Conservation (phyloP, 2,329 filamentous ascomycete species). For the Aspergillus sp. region DNA sequence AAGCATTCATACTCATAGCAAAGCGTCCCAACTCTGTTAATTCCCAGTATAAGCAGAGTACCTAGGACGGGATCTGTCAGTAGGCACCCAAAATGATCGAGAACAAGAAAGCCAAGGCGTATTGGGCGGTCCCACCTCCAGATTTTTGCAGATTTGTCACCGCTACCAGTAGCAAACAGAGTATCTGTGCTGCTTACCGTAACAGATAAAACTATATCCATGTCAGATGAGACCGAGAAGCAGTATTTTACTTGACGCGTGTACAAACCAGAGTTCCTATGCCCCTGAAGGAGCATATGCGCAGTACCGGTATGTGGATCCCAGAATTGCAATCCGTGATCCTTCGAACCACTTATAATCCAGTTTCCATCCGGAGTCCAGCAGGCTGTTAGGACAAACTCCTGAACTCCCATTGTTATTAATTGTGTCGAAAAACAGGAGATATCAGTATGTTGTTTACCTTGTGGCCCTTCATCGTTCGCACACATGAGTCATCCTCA, state of each 20-base stretch:
- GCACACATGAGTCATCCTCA: conserved; percentile 75
- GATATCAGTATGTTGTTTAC: conserved; percentile 49
- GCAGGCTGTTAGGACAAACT: conserved; percentile 94
- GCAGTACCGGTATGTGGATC: conserved; percentile 89
- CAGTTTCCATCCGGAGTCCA: conserved; percentile 93
- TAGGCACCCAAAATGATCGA: too few relatives aligned
- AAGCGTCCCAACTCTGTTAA: too few relatives aligned
- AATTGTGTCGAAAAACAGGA: background rate
- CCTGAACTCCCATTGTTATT: conserved; percentile 50
- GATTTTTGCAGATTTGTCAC: conserved; percentile 95
- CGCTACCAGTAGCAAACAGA: conserved; percentile 92
- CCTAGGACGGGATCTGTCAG: too few relatives aligned
- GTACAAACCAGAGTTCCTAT: conserved; percentile 82
- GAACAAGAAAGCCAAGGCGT: too few relatives aligned
- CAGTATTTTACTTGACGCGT: too few relatives aligned
- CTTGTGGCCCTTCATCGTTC: conserved; percentile 96
- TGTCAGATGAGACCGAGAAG: conserved; percentile 13
- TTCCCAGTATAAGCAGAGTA: too few relatives aligned
- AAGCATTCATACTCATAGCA: too few relatives aligned
- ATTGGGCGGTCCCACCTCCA: conserved; percentile 64
- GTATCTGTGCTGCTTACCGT: conserved; percentile 85
- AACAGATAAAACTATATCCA: conserved; percentile 77
- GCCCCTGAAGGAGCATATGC: conserved; percentile 96
- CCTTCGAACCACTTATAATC: conserved; percentile 97
- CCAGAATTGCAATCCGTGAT: conserved; percentile 98